Base-by-base conservation (phyloP, 768 basidiomycete genomes). In the Agaricus subrufescens region DNA sequence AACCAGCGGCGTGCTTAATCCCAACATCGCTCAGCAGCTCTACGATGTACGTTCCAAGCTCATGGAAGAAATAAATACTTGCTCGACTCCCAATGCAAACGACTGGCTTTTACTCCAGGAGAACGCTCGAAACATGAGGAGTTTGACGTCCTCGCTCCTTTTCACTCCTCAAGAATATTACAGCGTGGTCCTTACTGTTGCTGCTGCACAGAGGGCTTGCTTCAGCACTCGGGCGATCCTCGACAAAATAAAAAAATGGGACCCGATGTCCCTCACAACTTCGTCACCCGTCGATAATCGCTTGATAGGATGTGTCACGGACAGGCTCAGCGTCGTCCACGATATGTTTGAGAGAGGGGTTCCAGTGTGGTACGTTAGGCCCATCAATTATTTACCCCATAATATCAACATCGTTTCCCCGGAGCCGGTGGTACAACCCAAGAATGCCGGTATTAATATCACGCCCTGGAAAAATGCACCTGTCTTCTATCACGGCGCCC, bases 201-300 rank as follows among this genome's bases (percentile, higher is more conserved):
- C 40, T 29, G 39, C 42, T 5, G 51, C 51, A 3, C 51, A 52
- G 19, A 2, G 40, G 6, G n/a, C 15, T 27, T 52, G 39, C 19
- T 11, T 52, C 26, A 26, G 9, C 15, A 52, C 51, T 14, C 12
- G 27, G 5, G 40, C 51, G 4, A 11, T 52, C 6, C 42, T 52
- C 9, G 40, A 52, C 40, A 52, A 52, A 30, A 52, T 52, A 19
- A 52, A 11, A 9, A 43, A 52, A 29, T 52, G 51, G 51, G 42
- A 52, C 29, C n/a, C 3, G 9, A 11, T 46, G 23, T n/a, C 15
- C 14, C 48, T 25, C 19, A 50, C n/a, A 38, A 34, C 27, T 3
- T 19, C 19, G n/a, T 4, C 23, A 19, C 3, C n/a, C 3, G 31
- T 31, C 26, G 34, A 50, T 3, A 34, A 34, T 11, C n/a, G 15